Conservation (phyloP, 352 stramenopile genomes). For the Pythium sp. region DNA sequence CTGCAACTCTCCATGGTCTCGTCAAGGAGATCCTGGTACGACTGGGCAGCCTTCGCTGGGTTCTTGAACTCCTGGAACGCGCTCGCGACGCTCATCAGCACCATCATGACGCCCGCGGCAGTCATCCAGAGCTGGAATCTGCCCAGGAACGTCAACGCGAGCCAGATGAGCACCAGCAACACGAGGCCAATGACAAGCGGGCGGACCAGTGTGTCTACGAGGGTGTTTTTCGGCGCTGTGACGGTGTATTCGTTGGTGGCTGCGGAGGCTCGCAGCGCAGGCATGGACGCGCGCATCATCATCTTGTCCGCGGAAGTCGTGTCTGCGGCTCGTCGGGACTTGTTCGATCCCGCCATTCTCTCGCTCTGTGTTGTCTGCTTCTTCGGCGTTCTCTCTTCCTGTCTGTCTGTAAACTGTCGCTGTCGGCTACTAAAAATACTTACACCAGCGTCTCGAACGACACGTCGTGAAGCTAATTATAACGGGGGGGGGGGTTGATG, state of each 20-base stretch:
- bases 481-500: neutral
- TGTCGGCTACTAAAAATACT: neutral
- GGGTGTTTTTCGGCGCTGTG: neutral
- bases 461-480: neutral
- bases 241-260: constrained; percentile 21
- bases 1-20: constrained; percentile 53
- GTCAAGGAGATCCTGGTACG: constrained; percentile 56
- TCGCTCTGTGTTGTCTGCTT: neutral
- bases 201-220: constrained; percentile 23
- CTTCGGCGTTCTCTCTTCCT: neutral
- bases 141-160: constrained; percentile 49
- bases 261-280: constrained; percentile 18
- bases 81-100: constrained; percentile 56
- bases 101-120: constrained; percentile 51
- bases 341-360: constrained; percentile 10
- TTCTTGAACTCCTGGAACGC: constrained; percentile 63
- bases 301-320: constrained; percentile 7
- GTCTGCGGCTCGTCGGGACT: constrained; percentile 12
- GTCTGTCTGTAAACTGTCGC: neutral
- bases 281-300: neutral
- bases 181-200: constrained; percentile 27
- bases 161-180: constrained; percentile 37
- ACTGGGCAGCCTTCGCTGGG: constrained; percentile 30
- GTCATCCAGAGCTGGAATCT: constrained; percentile 72
- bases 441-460: neutral